Percentiles rank a stretch among this genome's conserved stretches.
Evolutionary conservation across 768 basidiomycete genomes (phyloP).

Genomic region (Omphalotus guepiniiformis): DNA sequence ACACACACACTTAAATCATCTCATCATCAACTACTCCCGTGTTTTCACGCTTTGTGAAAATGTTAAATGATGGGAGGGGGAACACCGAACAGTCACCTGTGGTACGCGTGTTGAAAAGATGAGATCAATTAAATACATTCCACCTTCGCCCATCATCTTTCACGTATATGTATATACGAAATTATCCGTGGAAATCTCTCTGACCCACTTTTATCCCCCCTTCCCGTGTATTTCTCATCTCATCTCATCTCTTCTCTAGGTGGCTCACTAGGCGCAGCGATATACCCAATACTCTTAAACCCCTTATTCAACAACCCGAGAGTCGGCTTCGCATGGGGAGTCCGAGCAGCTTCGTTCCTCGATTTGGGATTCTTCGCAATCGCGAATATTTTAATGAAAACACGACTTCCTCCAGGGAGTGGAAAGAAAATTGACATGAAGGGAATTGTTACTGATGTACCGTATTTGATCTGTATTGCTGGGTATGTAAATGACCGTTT

Average conservation of each 20-base stretch:
- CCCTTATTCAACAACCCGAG: neutral
- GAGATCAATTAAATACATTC: too few species aligned
- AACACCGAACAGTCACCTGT: too few species aligned
- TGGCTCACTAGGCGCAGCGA: constrained; percentile 18
- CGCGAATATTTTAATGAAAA: constrained; percentile 7
- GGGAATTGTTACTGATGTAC: constrained; percentile 4
- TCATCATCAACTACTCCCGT: too few species aligned
- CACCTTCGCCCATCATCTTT: too few species aligned
- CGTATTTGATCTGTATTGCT: neutral
- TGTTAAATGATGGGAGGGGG: too few species aligned
- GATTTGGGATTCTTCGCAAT: constrained; percentile 2
- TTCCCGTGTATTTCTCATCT: neutral
- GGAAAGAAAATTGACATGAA: constrained; percentile 3
- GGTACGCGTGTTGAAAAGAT: too few species aligned
- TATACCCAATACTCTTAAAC: constrained; percentile 26
- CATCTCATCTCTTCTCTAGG: neutral
- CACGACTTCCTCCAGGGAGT: constrained; percentile 1
- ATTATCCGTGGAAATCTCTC: too few species aligned
- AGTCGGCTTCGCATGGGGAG: constrained; percentile 6
- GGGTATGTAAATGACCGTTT: neutral
- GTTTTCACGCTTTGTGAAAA: too few species aligned
- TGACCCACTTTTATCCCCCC: neutral
- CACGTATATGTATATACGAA: too few species aligned
- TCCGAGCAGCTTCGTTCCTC: constrained; percentile 6
- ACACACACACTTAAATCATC: too few species aligned